These are phyloP conservation scores for Cladosporium sp. DNA, from an alignment of 2,329 filamentous ascomycete genomes.

Conservation along the genomic window DNA sequence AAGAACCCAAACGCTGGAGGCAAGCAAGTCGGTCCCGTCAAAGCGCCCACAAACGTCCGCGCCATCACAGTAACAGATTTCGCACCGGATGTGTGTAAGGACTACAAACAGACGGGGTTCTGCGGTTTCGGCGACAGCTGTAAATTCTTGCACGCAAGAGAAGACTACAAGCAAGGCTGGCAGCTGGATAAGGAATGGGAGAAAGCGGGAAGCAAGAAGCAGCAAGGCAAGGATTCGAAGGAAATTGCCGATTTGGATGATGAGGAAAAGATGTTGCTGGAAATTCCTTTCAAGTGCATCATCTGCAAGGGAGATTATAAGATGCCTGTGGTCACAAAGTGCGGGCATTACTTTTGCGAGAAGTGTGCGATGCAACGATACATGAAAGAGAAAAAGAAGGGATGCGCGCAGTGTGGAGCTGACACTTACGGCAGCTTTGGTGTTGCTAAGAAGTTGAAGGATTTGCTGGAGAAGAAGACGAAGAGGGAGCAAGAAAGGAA, in stretches of 20 bases:
- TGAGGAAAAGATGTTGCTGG: constrained; percentile 70
- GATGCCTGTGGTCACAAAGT: constrained; percentile 79
- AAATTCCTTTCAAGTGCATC: constrained; percentile 85
- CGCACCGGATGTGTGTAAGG: constrained; percentile 90
- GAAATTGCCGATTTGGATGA: constrained; percentile 51
- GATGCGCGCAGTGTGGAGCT: constrained; percentile 78
- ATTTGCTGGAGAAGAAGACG: constrained; percentile 69
- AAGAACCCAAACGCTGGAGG: constrained; percentile 69
- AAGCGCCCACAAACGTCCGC: constrained; percentile 82
- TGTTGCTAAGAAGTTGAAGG: constrained; percentile 75
- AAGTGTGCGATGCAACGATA: constrained; percentile 83
- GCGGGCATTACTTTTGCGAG: constrained; percentile 95
- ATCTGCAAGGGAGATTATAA: constrained; percentile 79
- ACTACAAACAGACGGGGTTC: constrained; percentile 78
- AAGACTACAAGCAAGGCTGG: constrained; percentile 88
- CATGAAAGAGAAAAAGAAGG: constrained; percentile 70
- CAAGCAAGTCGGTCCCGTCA: constrained; percentile 69
- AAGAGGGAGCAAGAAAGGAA: constrained; percentile 10
- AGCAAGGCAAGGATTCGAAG: constrained; percentile 53
- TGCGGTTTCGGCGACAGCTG: constrained; percentile 74
- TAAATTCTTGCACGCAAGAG: constrained; percentile 73
- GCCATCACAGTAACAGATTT: constrained; percentile 90
- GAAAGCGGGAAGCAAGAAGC: constrained; percentile 68
- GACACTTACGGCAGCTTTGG: constrained; percentile 91
- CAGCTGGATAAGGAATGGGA: constrained; percentile 96